Evolutionary conservation across 1,139 yeast genomes (phyloP).

Genomic region (Magnusiomyces magnusii): DNA sequence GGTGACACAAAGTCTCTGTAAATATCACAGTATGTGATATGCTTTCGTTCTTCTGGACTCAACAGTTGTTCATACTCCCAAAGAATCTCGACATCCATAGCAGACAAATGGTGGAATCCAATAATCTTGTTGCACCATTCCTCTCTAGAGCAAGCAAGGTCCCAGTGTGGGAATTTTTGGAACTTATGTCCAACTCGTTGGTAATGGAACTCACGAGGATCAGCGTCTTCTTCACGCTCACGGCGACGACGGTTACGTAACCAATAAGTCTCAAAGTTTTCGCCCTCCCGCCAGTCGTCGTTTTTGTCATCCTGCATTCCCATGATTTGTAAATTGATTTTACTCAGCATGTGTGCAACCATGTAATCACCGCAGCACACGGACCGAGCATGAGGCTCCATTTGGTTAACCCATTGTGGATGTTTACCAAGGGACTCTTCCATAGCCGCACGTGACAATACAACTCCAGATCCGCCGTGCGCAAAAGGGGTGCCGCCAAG

Average conservation of each 20-base stretch:
- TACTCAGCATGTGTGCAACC: slow-evolving; percentile 27
- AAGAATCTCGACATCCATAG: slow-evolving; percentile 22
- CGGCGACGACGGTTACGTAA: neutral
- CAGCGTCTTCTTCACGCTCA: slow-evolving; percentile 3
- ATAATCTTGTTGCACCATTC: slow-evolving; percentile 24
- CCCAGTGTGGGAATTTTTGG: slow-evolving; percentile 6
- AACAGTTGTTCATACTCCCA: slow-evolving; percentile 25
- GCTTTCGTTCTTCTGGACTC: slow-evolving; percentile 13
- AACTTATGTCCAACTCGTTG: slow-evolving; percentile 5
- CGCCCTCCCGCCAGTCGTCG: slow-evolving; percentile 18
- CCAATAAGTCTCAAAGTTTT: slow-evolving; percentile 12
- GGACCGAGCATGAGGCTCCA: slow-evolving; percentile 25
- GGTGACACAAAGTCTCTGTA: slow-evolving; percentile 25
- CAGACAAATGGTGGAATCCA: slow-evolving; percentile 23
- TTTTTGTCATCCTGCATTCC: slow-evolving; percentile 11
- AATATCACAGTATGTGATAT: slow-evolving; percentile 20
- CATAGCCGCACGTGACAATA: slow-evolving; percentile 32
- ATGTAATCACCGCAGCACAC: slow-evolving; percentile 35
- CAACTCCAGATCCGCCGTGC: slow-evolving; percentile 36
- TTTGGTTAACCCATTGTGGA: slow-evolving; percentile 23
- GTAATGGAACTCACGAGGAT: neutral
- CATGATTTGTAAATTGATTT: slow-evolving; percentile 10
- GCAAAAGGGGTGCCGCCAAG: slow-evolving; percentile 27
- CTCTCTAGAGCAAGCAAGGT: neutral
- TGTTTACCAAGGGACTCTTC: slow-evolving; percentile 23